phyloP scores from a whole-genome alignment of 768 basidiomycete species.

The Agrocybe chaxingu region DNA sequence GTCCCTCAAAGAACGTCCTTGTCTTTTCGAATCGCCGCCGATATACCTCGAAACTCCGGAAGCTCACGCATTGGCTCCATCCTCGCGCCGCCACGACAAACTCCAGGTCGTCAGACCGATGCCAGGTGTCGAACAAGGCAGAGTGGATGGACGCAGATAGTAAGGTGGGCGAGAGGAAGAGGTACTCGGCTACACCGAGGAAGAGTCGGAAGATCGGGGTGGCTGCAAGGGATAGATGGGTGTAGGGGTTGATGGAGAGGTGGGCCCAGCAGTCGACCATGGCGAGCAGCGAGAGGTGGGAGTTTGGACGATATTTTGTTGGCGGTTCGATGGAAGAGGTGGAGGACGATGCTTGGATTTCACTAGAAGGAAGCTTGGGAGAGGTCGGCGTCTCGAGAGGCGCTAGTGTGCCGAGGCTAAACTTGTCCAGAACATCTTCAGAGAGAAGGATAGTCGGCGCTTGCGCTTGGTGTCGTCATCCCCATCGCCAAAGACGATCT shows the following conservation, averaged over 20 bases:
- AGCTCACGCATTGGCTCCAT: constrained; percentile 94
- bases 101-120: constrained; percentile 88
- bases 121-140: constrained; percentile 70
- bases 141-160: constrained; percentile 54
- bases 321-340: constrained; percentile 31
- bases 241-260: constrained; percentile 83
- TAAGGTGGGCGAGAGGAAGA: constrained; percentile 70
- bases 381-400: constrained; percentile 2
- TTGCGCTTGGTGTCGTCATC: constrained; percentile 16
- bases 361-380: constrained; percentile 1
- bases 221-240: constrained; percentile 88
- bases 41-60: constrained; percentile 91
- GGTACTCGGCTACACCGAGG: constrained; percentile 95
- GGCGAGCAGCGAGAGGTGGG: constrained; percentile 89
- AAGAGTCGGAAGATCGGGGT: constrained; percentile 96
- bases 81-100: constrained; percentile 92
- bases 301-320: constrained; percentile 59
- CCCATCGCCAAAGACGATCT: constrained; percentile 68
- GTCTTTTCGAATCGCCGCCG: constrained; percentile 76
- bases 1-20: constrained; percentile 74
- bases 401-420: constrained; percentile 63
- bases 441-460: constrained; percentile 69
- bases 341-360: background rate
- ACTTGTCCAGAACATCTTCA: constrained; percentile 83
- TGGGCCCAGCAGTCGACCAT: constrained; percentile 99